phyloP scores from a whole-genome alignment of 2,329 filamentous ascomycete species.

The Colletotrichum sp. region DNA sequence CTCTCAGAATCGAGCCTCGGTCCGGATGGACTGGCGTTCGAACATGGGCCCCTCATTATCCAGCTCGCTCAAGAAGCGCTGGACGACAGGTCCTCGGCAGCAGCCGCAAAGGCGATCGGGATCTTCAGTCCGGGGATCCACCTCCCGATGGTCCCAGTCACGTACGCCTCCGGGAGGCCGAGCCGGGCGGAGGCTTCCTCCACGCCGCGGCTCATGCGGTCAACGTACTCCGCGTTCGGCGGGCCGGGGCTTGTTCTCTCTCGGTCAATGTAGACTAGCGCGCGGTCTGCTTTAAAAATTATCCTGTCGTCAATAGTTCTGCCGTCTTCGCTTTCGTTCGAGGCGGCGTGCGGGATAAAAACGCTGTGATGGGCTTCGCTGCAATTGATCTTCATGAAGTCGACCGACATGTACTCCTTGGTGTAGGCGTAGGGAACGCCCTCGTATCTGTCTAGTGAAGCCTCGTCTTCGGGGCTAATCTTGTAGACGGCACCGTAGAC shows the following conservation, averaged over 20 bases:
- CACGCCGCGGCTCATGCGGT: constrained; percentile 68
- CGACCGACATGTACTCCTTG: constrained; percentile 52
- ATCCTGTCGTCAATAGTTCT: neutral
- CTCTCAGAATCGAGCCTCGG: neutral
- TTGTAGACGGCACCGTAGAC: constrained; percentile 65
- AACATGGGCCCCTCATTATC: neutral
- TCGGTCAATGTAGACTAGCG: constrained; percentile 67
- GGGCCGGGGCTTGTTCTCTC: constrained; percentile 37
- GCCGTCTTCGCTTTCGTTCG: neutral
- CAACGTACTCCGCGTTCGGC: constrained; percentile 63
- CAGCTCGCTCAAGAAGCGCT: neutral
- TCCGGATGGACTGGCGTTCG: neutral
- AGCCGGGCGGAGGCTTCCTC: constrained; percentile 57
- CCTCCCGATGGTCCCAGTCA: constrained; percentile 55
- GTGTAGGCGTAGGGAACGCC: constrained; percentile 68
- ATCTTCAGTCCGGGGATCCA: constrained; percentile 32
- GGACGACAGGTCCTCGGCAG: neutral
- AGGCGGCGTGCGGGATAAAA: neutral
- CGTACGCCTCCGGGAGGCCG: constrained; percentile 61
- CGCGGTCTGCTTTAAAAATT: constrained; percentile 21
- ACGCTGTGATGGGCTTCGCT: neutral
- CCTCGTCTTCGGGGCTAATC: constrained; percentile 55
- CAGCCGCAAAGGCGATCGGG: neutral
- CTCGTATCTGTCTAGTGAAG: constrained; percentile 59
- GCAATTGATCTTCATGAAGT: constrained; percentile 31